Base-by-base conservation (phyloP, 1,284 basidiomycete species). In the Sporisorium graminicola region DNA sequence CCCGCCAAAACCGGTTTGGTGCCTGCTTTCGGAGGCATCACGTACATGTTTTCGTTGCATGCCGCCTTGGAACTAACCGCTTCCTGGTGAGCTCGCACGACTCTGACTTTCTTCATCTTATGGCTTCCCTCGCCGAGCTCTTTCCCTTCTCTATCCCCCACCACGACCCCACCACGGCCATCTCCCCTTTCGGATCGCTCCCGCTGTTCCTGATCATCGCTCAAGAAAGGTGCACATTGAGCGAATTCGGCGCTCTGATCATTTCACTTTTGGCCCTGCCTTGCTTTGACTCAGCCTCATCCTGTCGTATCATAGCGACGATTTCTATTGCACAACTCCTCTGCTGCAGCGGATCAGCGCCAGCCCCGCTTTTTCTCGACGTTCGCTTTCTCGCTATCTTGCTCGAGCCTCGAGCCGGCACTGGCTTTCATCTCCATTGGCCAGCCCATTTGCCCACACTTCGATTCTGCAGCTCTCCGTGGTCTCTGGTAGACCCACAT, bases 151-250 rank as follows among this genome's bases (percentile, higher is more conserved):
- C 18, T 27, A 29, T 29, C 47, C 47, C 24, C 47, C 47, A 49
- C 47, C 47, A 49, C 47, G 47, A 29, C 27, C 46, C 46, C 46
- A 47, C 46, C 24, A 27, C 46, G 46, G 46, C 46, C 47, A 29
- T 29, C 27, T 49, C 47, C 47, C 27, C 27, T 49, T 27, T 29
- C 47, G 47, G 26, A 49, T 8, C 18, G 47, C 47, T 29, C 29
- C 47, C 47, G n/a, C n/a, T n/a, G 47, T 29, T 14, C 47, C 27
- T 29, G 47, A 29, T 29, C 27, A 49, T n/a, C 13, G 47, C n/a
- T 5, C 26, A 47, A 27, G 16, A 27, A 27, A 29, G 27, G 47
- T 49, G 47, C 26, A 27, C 16, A 6, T 49, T 27, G 26, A 27
- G 26, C 16, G 16, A 18, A 16, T 49, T 12, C 13, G 20, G 24